These are phyloP conservation scores for Syncephalis fuscata DNA, from an alignment of 371 early-diverging fungal genomes.

Conservation along the genomic window DNA sequence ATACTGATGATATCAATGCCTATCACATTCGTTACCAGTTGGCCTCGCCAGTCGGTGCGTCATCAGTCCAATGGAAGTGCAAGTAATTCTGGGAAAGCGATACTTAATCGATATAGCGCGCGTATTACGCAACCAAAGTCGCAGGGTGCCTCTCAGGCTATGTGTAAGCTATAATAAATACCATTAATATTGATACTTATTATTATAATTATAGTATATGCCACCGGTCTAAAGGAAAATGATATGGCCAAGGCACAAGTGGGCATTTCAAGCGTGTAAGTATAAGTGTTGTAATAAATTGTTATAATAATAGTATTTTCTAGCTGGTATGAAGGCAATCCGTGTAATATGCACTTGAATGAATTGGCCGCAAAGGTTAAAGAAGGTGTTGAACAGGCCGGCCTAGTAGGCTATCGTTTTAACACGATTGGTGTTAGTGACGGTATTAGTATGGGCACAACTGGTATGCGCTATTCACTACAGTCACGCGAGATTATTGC, in stretches of 20 bases:
- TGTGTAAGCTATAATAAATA: constrained; percentile 59
- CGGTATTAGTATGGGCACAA: constrained; percentile 91
- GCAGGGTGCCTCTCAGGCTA: constrained; percentile 92
- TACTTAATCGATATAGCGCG: constrained; percentile 58
- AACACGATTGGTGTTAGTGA: constrained; percentile 95
- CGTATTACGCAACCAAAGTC: constrained; percentile 84
- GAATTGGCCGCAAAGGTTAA: constrained; percentile 80
- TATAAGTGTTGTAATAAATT: constrained; percentile 3
- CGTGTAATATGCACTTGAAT: constrained; percentile 97
- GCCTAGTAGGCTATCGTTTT: constrained; percentile 86
- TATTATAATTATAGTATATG: constrained; percentile 47
- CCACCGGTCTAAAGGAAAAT: constrained; percentile 67
- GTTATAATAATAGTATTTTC: background rate
- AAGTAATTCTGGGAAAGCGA: too few relatives aligned
- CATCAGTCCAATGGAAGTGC: too few relatives aligned
- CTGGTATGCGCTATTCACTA: constrained; percentile 90
- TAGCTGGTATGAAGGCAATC: constrained; percentile 96
- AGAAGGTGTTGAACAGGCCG: constrained; percentile 72
- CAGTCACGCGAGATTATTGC: constrained; percentile 95
- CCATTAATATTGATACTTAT: background rate
- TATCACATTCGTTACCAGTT: too few relatives aligned
- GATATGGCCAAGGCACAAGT: constrained; percentile 82
- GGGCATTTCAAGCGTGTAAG: constrained; percentile 83
- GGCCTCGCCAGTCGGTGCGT: too few relatives aligned
- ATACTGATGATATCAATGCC: too few relatives aligned